phyloP scores from a whole-genome alignment of 2,329 filamentous ascomycete genomes.

The Chaetomium strumarium region DNA sequence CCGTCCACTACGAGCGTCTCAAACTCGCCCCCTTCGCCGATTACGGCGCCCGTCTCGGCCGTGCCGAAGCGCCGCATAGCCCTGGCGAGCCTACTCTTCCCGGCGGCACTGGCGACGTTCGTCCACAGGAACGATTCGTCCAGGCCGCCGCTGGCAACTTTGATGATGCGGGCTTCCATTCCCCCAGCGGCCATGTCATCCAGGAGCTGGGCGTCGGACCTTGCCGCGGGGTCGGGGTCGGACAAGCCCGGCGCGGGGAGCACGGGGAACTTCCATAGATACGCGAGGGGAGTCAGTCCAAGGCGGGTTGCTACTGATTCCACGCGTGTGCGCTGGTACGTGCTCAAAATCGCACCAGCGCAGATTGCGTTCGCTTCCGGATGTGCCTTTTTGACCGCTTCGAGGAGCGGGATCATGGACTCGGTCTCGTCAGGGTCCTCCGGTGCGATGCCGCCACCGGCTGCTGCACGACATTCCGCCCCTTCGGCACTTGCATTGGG shows the following conservation, averaged over 20 bases:
- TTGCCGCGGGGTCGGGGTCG: constrained; percentile 15
- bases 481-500: neutral
- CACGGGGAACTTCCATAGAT: constrained; percentile 84
- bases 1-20: constrained; percentile 87
- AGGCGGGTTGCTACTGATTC: constrained; percentile 84
- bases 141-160: constrained; percentile 86
- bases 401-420: constrained; percentile 71
- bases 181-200: constrained; percentile 73
- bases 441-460: constrained; percentile 16
- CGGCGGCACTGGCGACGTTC: constrained; percentile 58
- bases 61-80: constrained; percentile 63
- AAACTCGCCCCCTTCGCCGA: constrained; percentile 94
- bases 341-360: constrained; percentile 87
- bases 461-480: constrained; percentile 14
- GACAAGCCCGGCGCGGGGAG: constrained; percentile 47
- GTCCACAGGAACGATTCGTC: constrained; percentile 76
- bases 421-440: constrained; percentile 74
- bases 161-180: constrained; percentile 86
- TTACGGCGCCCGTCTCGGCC: constrained; percentile 58
- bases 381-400: constrained; percentile 58
- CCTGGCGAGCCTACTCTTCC: constrained; percentile 42
- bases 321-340: constrained; percentile 93
- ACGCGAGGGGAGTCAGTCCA: constrained; percentile 76
- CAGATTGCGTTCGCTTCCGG: constrained; percentile 81
- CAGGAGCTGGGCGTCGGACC: constrained; percentile 53